Conservation (phyloP, 2,329 filamentous ascomycete species). For the Macrophomina tecta region DNA sequence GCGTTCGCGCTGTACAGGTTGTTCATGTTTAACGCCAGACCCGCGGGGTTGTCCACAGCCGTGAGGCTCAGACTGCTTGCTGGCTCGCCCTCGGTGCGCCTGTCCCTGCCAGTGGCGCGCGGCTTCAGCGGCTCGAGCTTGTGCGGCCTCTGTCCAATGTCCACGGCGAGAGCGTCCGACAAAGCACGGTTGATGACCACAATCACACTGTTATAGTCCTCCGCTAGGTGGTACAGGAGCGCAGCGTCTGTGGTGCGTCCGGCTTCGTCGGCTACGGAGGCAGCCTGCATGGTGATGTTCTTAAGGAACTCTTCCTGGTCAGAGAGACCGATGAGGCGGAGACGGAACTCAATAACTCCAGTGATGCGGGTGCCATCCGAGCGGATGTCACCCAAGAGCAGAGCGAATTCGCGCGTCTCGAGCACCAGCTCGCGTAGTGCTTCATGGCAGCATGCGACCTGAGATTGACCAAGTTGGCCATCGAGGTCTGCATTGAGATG, state of each 20-base stretch:
- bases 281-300: constrained; percentile 91
- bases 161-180: constrained; percentile 85
- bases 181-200: constrained; percentile 86
- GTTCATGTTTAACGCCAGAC: constrained; percentile 68
- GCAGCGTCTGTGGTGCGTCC: constrained; percentile 93
- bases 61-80: constrained; percentile 68
- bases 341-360: constrained; percentile 86
- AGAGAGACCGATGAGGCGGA: constrained; percentile 77
- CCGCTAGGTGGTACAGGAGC: constrained; percentile 89
- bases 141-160: constrained; percentile 81
- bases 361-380: constrained; percentile 83
- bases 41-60: constrained; percentile 69
- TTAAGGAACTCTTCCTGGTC: constrained; percentile 85
- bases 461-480: constrained; percentile 75
- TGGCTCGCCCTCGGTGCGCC: constrained; percentile 21
- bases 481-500: constrained; percentile 87
- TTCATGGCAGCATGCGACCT: constrained; percentile 85
- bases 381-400: constrained; percentile 88
- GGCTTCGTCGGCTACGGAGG: constrained; percentile 90
- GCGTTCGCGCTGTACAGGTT: constrained; percentile 66
- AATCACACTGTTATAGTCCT: constrained; percentile 95
- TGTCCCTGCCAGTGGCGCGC: constrained; percentile 49
- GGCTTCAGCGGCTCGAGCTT: constrained; percentile 82
- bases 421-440: constrained; percentile 91
- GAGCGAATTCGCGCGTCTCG: constrained; percentile 96